phyloP scores from a whole-genome alignment of 257 asterid genomes.

The Coffea canephora region DNA sequence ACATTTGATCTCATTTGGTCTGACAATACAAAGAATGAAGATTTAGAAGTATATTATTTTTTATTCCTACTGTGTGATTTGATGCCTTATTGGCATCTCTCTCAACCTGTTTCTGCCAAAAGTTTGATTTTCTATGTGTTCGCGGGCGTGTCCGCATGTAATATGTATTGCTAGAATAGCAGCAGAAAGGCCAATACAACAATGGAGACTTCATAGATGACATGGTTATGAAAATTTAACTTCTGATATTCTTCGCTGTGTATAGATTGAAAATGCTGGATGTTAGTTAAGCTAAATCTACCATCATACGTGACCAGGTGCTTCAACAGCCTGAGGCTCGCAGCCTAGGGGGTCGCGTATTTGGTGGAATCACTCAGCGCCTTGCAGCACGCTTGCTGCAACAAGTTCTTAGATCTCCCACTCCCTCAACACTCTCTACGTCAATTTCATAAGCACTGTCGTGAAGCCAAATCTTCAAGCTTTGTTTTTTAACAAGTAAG shows the following conservation, averaged over 20 bases:
- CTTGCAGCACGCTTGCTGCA: slow-evolving; percentile 95
- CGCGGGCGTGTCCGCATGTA: too few relatives aligned
- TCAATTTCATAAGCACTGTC: slow-evolving; percentile 23
- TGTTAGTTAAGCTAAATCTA: slow-evolving; percentile 21
- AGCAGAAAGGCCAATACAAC: too few relatives aligned
- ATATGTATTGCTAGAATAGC: too few relatives aligned
- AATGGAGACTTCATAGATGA: not conserved
- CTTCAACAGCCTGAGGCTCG: slow-evolving; percentile 94
- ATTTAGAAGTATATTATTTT: too few relatives aligned
- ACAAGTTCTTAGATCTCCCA: slow-evolving; percentile 67
- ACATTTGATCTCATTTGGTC: not conserved
- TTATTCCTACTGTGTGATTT: not conserved
- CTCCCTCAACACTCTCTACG: slow-evolving; percentile 52
- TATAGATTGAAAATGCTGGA: not conserved
- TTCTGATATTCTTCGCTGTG: too few relatives aligned
- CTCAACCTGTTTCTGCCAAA: not conserved
- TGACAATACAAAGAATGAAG: not conserved
- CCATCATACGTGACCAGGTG: slow-evolving; percentile 45
- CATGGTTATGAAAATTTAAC: not conserved
- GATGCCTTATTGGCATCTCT: not conserved
- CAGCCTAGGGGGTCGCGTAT: slow-evolving; percentile 81
- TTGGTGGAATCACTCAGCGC: slow-evolving; percentile 93
- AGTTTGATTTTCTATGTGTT: too few relatives aligned
- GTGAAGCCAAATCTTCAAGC: not conserved
- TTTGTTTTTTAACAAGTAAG: not conserved